Percentiles rank a stretch among this genome's conserved stretches.
Conservation (phyloP, 163 green algal species). For the Chlamydomonas reinhardtii region DNA sequence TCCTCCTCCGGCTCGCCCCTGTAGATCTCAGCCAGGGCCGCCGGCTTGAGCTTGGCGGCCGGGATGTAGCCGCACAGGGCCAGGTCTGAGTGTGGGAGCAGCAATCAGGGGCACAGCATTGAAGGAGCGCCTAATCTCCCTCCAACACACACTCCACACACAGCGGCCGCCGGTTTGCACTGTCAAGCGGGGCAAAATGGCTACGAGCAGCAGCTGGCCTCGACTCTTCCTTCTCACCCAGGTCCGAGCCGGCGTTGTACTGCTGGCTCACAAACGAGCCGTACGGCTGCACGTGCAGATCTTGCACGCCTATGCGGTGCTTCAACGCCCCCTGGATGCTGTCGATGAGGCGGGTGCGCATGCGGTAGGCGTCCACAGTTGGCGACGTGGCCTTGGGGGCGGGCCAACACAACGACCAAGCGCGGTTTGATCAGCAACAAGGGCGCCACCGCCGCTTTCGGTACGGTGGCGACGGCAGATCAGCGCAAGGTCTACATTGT, state of each 20-base stretch:
- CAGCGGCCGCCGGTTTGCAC: too few relatives aligned
- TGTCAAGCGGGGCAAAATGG: too few relatives aligned
- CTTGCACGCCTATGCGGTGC: neutral
- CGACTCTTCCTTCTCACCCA: conserved; percentile 2
- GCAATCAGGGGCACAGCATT: too few relatives aligned
- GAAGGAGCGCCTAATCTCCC: too few relatives aligned
- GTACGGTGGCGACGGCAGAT: too few relatives aligned
- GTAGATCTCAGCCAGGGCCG: conserved; percentile 24
- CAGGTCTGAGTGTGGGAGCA: conserved; percentile 22
- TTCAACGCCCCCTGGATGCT: neutral
- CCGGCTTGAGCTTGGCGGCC: neutral
- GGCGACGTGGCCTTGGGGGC: conserved; percentile 4
- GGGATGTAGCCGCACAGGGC: neutral
- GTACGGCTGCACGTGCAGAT: conserved; percentile 36
- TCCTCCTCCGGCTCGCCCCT: neutral
- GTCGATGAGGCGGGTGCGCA: conserved; percentile 4
- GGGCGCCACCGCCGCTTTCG: too few relatives aligned
- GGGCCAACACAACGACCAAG: too few relatives aligned
- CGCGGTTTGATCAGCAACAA: too few relatives aligned
- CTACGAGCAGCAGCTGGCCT: too few relatives aligned
- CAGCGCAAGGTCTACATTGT: too few relatives aligned
- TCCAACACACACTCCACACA: too few relatives aligned
- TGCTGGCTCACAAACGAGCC: conserved; percentile 44
- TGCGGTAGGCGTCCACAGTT: neutral
- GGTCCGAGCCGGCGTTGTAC: conserved; percentile 42